phyloP scores from a whole-genome alignment of 805 yeast species.

The Wickerhamomyces tratensis region DNA sequence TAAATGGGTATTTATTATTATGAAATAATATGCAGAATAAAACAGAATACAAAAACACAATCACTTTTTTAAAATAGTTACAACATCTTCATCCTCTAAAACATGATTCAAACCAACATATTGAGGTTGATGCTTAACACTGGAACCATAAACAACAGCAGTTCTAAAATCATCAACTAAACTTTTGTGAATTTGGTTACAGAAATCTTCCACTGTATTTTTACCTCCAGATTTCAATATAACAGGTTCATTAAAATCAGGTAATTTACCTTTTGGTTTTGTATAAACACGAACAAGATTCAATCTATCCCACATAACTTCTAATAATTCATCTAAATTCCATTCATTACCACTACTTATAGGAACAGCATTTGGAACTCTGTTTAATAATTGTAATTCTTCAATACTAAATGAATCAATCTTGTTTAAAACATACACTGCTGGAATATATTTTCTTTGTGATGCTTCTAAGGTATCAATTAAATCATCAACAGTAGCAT shows the following conservation, averaged over 20 bases:
- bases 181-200: constrained; percentile 92
- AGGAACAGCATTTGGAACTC: constrained; percentile 96
- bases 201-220: constrained; percentile 88
- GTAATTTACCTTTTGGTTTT: constrained; percentile 89
- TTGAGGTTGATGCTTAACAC: constrained; percentile 98
- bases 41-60: too few relatives aligned
- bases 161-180: constrained; percentile 88
- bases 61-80: constrained; percentile 77
- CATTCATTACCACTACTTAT: constrained; percentile 93
- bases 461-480: constrained; percentile 90
- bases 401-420: constrained; percentile 92
- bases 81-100: constrained; percentile 94
- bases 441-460: constrained; percentile 90
- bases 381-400: constrained; percentile 81
- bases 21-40: too few relatives aligned
- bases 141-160: constrained; percentile 87
- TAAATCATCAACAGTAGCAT: constrained; percentile 94
- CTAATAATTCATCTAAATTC: constrained; percentile 92
- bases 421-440: constrained; percentile 88
- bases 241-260: constrained; percentile 93
- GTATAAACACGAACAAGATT: constrained; percentile 93
- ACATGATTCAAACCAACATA: constrained; percentile 81
- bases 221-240: constrained; percentile 77
- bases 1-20: too few relatives aligned
- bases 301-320: constrained; percentile 90